These are phyloP conservation scores for Omphalea diandra DNA, from an alignment of 441 rosid species.

Conservation along the genomic window DNA sequence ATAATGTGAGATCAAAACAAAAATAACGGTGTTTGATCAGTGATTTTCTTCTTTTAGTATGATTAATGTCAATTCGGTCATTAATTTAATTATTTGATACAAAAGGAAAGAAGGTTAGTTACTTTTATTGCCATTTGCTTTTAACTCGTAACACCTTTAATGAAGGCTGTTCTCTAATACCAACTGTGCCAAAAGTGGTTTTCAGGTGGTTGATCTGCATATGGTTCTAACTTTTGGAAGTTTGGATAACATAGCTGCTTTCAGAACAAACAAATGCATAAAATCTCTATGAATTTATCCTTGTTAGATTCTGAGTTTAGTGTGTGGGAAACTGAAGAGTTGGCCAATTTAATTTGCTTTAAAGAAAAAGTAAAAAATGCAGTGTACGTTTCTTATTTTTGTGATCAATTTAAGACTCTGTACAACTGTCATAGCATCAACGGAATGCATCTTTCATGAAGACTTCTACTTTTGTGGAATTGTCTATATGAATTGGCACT, in stretches of 20 bases:
- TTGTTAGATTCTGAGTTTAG: not conserved
- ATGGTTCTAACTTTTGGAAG: not conserved
- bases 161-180: not conserved
- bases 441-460: not conserved
- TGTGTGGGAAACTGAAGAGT: not conserved
- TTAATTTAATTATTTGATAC: not conserved
- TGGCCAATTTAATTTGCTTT: not conserved
- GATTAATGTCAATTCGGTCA: not conserved
- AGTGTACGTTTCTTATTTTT: not conserved
- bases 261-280: not conserved
- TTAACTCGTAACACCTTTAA: not conserved
- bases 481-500: not conserved
- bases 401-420: not conserved
- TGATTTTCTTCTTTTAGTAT: not conserved
- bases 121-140: conserved; percentile 1
- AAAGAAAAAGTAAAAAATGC: not conserved
- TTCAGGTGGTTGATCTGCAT: not conserved
- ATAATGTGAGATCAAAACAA: conserved; percentile 40
- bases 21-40: not conserved
- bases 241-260: conserved; percentile 1
- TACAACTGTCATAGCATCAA: not conserved
- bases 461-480: not conserved
- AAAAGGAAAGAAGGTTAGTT: not conserved
- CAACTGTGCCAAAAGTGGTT: not conserved
- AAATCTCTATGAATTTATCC: not conserved